Conservation (phyloP, 1,284 basidiomycete genomes). For the Tilletia walkeri region DNA sequence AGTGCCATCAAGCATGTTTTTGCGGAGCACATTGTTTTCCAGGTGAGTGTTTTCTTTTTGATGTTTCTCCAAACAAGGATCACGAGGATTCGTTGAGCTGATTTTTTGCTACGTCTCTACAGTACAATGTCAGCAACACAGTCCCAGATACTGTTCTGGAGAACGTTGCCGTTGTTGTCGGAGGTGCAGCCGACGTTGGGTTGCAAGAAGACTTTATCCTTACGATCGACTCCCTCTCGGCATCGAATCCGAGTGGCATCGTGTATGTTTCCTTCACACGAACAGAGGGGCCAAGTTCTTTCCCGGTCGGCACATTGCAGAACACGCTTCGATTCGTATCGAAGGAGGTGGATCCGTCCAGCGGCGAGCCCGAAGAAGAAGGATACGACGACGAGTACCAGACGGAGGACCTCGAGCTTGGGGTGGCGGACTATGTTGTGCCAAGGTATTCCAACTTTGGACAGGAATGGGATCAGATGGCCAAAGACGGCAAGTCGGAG, state of each 20-base stretch:
- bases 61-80: too few species aligned
- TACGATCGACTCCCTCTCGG: conserved; percentile 64
- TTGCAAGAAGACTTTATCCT: conserved; percentile 95
- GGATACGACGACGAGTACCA: conserved; percentile 99
- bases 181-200: conserved; percentile 76
- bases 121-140: conserved; percentile 99
- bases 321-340: conserved; percentile 94
- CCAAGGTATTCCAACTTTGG: conserved; percentile 87
- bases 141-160: conserved; percentile 95
- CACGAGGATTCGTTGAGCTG: too few species aligned
- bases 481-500: conserved; percentile 63
- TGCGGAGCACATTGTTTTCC: conserved; percentile 79
- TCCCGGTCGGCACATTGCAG: conserved; percentile 79
- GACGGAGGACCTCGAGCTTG: conserved; percentile 90
- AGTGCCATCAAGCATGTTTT: conserved; percentile 95
- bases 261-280: conserved; percentile 94
- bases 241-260: conserved; percentile 71
- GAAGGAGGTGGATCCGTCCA: conserved; percentile 94
- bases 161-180: conserved; percentile 75
- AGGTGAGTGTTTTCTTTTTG: conserved; percentile 61
- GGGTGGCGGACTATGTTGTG: conserved; percentile 86
- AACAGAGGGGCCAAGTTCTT: conserved; percentile 68
- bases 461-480: conserved; percentile 90
- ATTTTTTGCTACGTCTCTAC: conserved; percentile 12
- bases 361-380: conserved; percentile 95